Base-by-base conservation (phyloP, 2,329 filamentous ascomycete species). In the Incumbomyces lentus region DNA sequence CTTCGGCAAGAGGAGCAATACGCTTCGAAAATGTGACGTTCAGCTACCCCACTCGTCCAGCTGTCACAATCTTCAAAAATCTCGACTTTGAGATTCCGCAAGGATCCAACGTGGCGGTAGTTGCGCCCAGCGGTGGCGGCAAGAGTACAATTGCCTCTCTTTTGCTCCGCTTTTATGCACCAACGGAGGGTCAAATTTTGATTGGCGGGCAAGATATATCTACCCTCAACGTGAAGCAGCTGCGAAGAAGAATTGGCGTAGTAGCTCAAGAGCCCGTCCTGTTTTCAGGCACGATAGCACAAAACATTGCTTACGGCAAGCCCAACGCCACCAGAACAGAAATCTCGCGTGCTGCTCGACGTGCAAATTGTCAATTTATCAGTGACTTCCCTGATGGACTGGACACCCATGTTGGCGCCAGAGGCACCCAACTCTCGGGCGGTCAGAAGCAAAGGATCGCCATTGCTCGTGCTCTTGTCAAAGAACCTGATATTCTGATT, bases 381-480 rank as follows among this genome's bases (percentile, higher is more conserved):
- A 83, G 84, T 62, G 92, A 98, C 64, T 93, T 98, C 57, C 92
- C 92, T 22, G 88, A 96, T 48, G 92, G 92, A 3, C 76, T 98
- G 6, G 90, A 98, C 60, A 98, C 92, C 0, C 84, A 85, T 53
- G 92, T 95, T 26, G 93, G 93, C 45, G 84, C 90, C 13, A 78
- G 92, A 54, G 92, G 92, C 30, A 89, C 90, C 1, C 90, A 96
- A 65, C 75, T 98, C 0, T 95, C 88, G 7, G 92, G 92, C 43
- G 92, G 92, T 0, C 92, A 98, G 66, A 96, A 96, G 68, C 92
- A 98, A 65, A 83, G 92, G 53, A 96, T 98, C 58, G 92, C 92
- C 32, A 98, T 98, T 63, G 92, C 92, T 4, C 80, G 93, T 46
- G 92, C 92, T 11, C 74, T 98, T 22, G 81, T 98, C 57, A 96